phyloP scores from a whole-genome alignment of 2,329 filamentous ascomycete genomes.

The Fusarium bulbicola region DNA sequence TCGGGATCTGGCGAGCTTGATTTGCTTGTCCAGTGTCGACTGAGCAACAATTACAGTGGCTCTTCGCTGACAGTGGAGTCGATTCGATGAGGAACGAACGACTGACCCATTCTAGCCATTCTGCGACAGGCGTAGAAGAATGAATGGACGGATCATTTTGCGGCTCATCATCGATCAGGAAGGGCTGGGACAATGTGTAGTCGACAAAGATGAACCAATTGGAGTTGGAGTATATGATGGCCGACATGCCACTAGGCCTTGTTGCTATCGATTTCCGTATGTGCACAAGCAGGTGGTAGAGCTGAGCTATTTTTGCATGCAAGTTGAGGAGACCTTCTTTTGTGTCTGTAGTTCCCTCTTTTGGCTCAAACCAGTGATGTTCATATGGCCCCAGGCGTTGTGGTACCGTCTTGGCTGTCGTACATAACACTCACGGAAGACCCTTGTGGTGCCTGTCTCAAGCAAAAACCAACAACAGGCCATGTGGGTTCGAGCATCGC shows the following conservation, averaged over 20 bases:
- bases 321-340: conserved; percentile 26
- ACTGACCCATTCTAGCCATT: conserved; percentile 35
- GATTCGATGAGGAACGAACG: conserved; percentile 16
- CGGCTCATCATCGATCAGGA: conserved; percentile 36
- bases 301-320: conserved; percentile 42
- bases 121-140: conserved; percentile 20
- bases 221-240: conserved; percentile 39
- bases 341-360: conserved; percentile 30
- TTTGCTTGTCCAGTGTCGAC: conserved; percentile 32
- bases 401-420: conserved; percentile 35
- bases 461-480: conserved; percentile 29
- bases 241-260: conserved; percentile 39
- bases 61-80: conserved; percentile 37
- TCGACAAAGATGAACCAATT: conserved; percentile 33
- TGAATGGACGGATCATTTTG: conserved; percentile 33
- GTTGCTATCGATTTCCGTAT: conserved; percentile 34
- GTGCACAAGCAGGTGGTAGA: conserved; percentile 12
- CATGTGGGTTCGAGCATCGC: conserved; percentile 37
- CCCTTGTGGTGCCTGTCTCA: conserved; percentile 25
- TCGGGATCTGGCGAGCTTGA: conserved; percentile 42
- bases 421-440: conserved; percentile 36
- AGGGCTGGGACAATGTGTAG: conserved; percentile 4
- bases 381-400: conserved; percentile 28
- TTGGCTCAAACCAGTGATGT: conserved; percentile 28
- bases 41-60: conserved; percentile 40